phyloP scores from a whole-genome alignment of 2,329 filamentous ascomycete genomes.

The Didymella exigua region DNA sequence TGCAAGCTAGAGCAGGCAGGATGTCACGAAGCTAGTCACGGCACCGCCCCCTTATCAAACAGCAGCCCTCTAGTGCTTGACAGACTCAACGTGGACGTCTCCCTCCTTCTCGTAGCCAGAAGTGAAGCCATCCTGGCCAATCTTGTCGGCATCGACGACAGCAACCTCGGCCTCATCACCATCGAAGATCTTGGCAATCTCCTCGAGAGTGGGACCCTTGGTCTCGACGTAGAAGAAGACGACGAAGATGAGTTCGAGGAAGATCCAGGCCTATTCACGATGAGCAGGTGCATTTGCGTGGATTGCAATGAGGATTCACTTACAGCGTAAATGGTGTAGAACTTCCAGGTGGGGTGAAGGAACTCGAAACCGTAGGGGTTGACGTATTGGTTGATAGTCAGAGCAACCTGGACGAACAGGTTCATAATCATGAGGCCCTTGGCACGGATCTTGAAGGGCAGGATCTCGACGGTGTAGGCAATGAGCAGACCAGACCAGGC shows the following conservation, averaged over 20 bases:
- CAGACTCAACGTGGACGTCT: slow-evolving; percentile 25
- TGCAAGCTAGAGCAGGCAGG: neutral
- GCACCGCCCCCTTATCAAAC: no score
- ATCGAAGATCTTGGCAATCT: slow-evolving; percentile 73
- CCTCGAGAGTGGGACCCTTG: slow-evolving; percentile 71
- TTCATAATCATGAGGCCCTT: slow-evolving; percentile 64
- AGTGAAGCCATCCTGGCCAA: slow-evolving; percentile 25
- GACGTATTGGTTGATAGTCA: slow-evolving; percentile 66
- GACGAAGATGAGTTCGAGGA: slow-evolving; percentile 65
- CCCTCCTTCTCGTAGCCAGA: slow-evolving; percentile 30
- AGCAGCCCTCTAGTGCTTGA: neutral
- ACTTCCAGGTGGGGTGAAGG: slow-evolving; percentile 63
- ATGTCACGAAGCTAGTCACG: neutral
- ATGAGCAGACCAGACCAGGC: slow-evolving; percentile 64
- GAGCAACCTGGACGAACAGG: slow-evolving; percentile 65
- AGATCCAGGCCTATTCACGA: slow-evolving; percentile 58
- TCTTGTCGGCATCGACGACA: slow-evolving; percentile 32
- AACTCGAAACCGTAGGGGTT: slow-evolving; percentile 68
- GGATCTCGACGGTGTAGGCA: slow-evolving; percentile 58
- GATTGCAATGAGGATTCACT: slow-evolving; percentile 23
- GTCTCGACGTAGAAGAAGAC: slow-evolving; percentile 74
- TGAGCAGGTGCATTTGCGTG: slow-evolving; percentile 11
- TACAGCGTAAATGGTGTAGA: slow-evolving; percentile 69
- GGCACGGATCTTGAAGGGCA: slow-evolving; percentile 57
- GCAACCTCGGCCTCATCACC: slow-evolving; percentile 60